Conservation (phyloP, 2,329 filamentous ascomycete species). For the Aspergillus jensenii region DNA sequence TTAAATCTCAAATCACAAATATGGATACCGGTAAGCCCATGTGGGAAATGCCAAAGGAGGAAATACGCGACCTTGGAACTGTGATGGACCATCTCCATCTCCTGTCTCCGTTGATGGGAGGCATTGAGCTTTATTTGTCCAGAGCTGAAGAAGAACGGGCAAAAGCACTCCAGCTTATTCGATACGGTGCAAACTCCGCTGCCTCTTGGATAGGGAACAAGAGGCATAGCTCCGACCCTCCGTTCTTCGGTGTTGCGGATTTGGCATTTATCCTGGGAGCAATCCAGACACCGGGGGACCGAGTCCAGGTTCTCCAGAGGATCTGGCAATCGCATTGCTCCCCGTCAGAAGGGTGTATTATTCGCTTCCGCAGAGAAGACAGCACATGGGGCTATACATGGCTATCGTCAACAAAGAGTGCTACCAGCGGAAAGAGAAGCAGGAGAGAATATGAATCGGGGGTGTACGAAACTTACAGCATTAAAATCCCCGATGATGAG, state of each 20-base stretch:
- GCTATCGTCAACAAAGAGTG: not conserved
- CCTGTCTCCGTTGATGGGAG: not conserved
- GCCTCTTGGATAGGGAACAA: slow-evolving; percentile 1
- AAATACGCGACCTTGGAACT: no score
- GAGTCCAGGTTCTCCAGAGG: not conserved
- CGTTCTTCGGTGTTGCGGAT: not conserved
- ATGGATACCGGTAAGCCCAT: not conserved
- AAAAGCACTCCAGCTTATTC: slow-evolving; percentile 2
- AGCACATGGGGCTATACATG: not conserved
- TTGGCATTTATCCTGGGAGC: not conserved
- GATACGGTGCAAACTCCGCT: slow-evolving; percentile 1
- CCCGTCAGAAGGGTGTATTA: not conserved
- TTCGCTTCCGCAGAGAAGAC: not conserved
- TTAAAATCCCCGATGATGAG: not conserved
- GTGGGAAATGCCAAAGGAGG: not conserved
- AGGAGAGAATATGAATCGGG: not conserved
- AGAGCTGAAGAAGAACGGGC: not conserved
- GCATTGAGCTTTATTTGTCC: not conserved
- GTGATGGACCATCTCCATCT: not conserved
- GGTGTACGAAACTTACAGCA: no score
- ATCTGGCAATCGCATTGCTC: not conserved
- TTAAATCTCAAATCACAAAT: not conserved
- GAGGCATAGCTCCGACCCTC: not conserved
- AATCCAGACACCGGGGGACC: not conserved
- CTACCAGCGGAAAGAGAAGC: not conserved